These are phyloP conservation scores for Oryza officinalis DNA, from an alignment of 176 grass and related monocot genomes.

Conservation along the genomic window DNA sequence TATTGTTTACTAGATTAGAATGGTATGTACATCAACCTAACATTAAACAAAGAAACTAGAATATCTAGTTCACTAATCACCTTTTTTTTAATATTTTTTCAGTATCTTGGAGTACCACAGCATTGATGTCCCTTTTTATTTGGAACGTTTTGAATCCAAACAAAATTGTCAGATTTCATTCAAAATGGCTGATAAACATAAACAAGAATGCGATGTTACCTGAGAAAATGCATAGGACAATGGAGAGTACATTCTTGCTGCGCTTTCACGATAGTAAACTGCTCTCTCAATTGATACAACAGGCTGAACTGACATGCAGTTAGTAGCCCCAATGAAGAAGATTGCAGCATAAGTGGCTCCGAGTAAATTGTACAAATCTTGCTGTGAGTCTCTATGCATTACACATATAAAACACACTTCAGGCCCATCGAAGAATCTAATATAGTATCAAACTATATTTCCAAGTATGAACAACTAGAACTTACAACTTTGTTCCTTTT, in stretches of 20 bases:
- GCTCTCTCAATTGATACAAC: slow-evolving; percentile 71
- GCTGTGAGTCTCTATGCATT: slow-evolving; percentile 49
- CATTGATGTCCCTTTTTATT: not conserved
- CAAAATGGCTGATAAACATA: not conserved
- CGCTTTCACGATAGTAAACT: slow-evolving; percentile 89
- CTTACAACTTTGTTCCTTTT: slow-evolving; percentile 71
- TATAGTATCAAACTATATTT: slow-evolving; percentile 1
- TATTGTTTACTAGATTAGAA: not conserved
- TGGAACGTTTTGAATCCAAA: not conserved
- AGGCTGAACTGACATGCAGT: slow-evolving; percentile 66
- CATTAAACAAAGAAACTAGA: not conserved
- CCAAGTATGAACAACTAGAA: slow-evolving; percentile 14
- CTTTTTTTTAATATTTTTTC: too few relatives aligned
- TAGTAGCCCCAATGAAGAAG: slow-evolving; percentile 77
- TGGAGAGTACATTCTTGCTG: slow-evolving; percentile 93
- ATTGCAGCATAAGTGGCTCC: slow-evolving; percentile 76
- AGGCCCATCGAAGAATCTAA: not conserved
- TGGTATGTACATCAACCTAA: too few relatives aligned
- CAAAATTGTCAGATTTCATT: not conserved
- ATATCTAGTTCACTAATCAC: not conserved
- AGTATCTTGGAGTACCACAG: too few relatives aligned
- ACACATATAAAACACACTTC: slow-evolving; percentile 1
- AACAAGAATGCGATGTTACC: slow-evolving; percentile 64
- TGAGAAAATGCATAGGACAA: slow-evolving; percentile 87
- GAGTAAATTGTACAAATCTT: slow-evolving; percentile 71